Percentiles rank a stretch among this genome's conserved stretches.
Conservation (phyloP, 176 grass and related monocot genomes). For the Elymus sibiricus region DNA sequence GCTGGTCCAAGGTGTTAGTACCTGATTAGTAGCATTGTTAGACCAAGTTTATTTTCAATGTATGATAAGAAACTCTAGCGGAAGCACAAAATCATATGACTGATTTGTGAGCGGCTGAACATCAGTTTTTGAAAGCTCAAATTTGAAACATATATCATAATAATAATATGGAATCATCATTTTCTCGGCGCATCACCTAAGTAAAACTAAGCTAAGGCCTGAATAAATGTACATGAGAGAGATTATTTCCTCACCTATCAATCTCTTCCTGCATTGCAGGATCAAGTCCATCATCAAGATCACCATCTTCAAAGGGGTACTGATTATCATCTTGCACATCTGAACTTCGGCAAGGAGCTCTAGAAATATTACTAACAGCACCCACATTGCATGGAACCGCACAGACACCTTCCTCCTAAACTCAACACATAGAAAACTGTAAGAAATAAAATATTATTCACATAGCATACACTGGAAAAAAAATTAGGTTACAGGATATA, state of each 20-base stretch:
- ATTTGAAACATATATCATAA: too few species aligned
- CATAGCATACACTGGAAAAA: slow-evolving; percentile 11
- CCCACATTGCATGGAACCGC: slow-evolving; percentile 31
- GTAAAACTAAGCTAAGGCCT: too few species aligned
- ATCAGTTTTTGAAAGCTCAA: too few species aligned
- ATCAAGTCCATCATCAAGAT: slow-evolving; percentile 95
- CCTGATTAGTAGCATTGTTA: too few species aligned
- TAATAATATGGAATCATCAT: too few species aligned
- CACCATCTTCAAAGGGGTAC: slow-evolving; percentile 87
- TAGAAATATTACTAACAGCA: slow-evolving; percentile 61
- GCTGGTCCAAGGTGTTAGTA: too few species aligned
- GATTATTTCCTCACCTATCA: slow-evolving; percentile 64
- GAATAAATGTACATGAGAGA: not conserved
- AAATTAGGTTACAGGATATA: slow-evolving; percentile 6
- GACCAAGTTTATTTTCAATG: too few species aligned
- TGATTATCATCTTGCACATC: slow-evolving; percentile 55
- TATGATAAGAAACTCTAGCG: too few species aligned
- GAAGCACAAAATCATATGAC: too few species aligned
- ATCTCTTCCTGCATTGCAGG: slow-evolving; percentile 98
- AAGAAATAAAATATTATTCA: slow-evolving; percentile 18
- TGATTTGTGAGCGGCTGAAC: too few species aligned
- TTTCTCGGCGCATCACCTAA: too few species aligned
- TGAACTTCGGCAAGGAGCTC: slow-evolving; percentile 48
- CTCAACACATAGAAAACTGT: slow-evolving; percentile 7
- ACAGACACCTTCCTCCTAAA: slow-evolving; percentile 48